Evolutionary conservation across 768 basidiomycete species (phyloP), one percentile per base, ranked within the genome.

Genomic region (Solioccasus polychromus): DNA sequence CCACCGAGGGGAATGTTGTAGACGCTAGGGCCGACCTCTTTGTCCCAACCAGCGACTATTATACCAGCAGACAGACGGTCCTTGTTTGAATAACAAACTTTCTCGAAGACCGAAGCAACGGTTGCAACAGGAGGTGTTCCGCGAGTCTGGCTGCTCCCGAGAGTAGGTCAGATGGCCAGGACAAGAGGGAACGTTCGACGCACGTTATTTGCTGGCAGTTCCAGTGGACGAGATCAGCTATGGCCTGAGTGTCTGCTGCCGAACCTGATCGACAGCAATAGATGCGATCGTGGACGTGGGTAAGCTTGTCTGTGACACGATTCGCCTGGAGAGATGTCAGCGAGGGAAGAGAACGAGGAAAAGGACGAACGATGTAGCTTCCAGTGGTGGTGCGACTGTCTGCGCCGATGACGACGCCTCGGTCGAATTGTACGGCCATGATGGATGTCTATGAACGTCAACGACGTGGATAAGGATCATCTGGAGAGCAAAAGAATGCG

Each of bases 251-350:
- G 66, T 99, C 95, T 19, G 95, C 95, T 36, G 95, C 91, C 55
- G 93, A 96, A 39, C 96, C 96, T 34, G 92, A 96, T 48, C 96
- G 88, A 79, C 96, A 99, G 67, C 96, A 99, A 69, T 98, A 99
- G 68, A 98, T 90, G 55, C 92, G 91, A 70, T 99, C 96, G 67
- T 97, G 93, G 55, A 99, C 78, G 64, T 90, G 81, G 2, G 94
- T 96, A 50, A 97, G 79, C 72, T 99, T 99, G 78, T 99, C 95
- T 34, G 95, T 99, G 17, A 98, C 95, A 68, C 95, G 86, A 68
- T 98, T 98, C 20, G 93, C 92, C 92, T 95, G 50, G 29, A 40
- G 30, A 25, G 32, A 36, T 17, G 22, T 42, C 14, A 43, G 31
- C 31, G 39, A 22, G 10, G 19, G 34, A 11, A 5, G 25, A 12